phyloP scores from a whole-genome alignment of 2,329 filamentous ascomycete genomes.

The Alternaria sp. region DNA sequence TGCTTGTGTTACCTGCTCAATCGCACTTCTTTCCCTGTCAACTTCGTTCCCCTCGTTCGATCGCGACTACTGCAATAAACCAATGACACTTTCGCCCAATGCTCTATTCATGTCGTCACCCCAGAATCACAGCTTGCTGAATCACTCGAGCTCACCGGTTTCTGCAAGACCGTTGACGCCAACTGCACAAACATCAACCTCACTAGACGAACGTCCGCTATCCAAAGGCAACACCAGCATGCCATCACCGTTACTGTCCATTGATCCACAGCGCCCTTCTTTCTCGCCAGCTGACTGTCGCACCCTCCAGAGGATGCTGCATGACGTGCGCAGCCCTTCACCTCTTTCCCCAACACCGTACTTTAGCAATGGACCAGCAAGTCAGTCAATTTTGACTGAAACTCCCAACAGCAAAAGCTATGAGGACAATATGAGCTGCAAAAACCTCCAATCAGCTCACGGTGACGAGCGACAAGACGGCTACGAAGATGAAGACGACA shows the following conservation, averaged over 20 bases:
- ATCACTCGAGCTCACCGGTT: neutral
- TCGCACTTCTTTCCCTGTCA: neutral
- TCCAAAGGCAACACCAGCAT: neutral
- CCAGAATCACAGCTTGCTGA: constrained; percentile 1
- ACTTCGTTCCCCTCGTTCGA: neutral
- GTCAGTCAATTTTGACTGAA: neutral
- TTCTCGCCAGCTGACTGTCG: constrained; percentile 24
- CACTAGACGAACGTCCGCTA: neutral
- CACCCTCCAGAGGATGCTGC: constrained; percentile 20
- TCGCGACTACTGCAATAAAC: neutral
- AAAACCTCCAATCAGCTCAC: neutral
- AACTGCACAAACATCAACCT: neutral
- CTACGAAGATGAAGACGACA: constrained; percentile 30
- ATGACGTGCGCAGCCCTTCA: constrained; percentile 10
- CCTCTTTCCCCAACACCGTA: neutral
- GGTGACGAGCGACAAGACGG: constrained; percentile 21
- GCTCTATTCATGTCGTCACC: neutral
- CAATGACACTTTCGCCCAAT: neutral
- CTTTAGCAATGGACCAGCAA: neutral
- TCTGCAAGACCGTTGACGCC: neutral
- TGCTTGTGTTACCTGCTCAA: neutral
- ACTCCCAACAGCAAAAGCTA: neutral
- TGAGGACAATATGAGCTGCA: neutral
- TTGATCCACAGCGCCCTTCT: neutral
- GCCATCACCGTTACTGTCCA: neutral